Evolutionary conservation across 1,139 yeast genomes (phyloP), one percentile per base, ranked within the genome.

Genomic region (Kodamaea suecica): DNA sequence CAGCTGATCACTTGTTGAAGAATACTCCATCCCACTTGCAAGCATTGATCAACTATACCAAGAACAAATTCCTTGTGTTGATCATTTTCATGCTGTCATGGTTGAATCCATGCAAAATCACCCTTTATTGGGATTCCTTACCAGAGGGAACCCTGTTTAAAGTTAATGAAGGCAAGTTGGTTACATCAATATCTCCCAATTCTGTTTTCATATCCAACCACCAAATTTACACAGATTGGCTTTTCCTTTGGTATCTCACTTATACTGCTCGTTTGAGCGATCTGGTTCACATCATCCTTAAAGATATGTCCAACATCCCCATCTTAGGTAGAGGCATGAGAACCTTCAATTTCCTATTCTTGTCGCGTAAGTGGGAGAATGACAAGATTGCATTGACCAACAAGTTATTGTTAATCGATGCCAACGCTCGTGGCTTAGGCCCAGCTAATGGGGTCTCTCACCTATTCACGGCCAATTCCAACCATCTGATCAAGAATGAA

Each of bases 171-270:
- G 66, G 66, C 2, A 4, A 17, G 12, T 27, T 17, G 13, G 21
- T 17, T 7, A 4, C 30, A 10, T 27, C 30, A 3, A 50, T 79
- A 12, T 57, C 66, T 9, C 70, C 73, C 7, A 70, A 80, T 34
- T 76, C 88, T 1, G 73, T 86, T 3, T 50, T 82, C 35, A 79
- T 86, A 26, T 77, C 94, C 13, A 92, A 92, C 55, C 98, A 92
- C 59, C 97, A 90, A 60, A 81, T 90, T 15, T 90, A 92, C 55
- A 80, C 95, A 3, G 99, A 92, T 58, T 92, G 99, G 99, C 72
- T 86, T 13, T 88, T 78, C 51, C 53, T 88, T 37, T 92, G 99
- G 99, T 92, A 87, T 78, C 49, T 86, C 20, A 68, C 87, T 1
- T 84, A 86, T 54, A 72, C 90, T 3, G 76, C 87, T 5, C 60